Evolutionary conservation across 352 stramenopile genomes (phyloP).

Genomic region (Thraustochytrium sp.): DNA sequence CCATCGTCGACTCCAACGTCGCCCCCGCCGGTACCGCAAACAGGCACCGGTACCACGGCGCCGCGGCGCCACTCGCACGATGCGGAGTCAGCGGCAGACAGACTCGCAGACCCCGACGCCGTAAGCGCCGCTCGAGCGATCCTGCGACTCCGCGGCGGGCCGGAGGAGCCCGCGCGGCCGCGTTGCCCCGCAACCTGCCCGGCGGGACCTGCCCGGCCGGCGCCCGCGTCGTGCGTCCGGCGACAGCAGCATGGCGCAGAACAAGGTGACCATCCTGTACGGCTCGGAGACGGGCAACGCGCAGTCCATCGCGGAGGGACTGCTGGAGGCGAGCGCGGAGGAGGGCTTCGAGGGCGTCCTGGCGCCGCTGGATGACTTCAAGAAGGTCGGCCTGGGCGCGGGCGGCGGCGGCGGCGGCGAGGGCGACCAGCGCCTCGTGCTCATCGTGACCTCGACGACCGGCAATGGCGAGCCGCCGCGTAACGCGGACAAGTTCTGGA

Average conservation of each 20-base stretch:
- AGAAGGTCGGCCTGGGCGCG: background rate
- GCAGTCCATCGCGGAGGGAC: slow-evolving; percentile 71
- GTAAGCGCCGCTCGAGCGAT: no score
- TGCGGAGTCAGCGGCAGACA: no score
- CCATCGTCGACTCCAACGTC: no score
- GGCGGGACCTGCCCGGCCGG: background rate
- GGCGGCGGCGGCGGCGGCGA: background rate
- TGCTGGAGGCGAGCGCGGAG: background rate
- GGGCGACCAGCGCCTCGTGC: no score
- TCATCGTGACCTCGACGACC: slow-evolving; percentile 86
- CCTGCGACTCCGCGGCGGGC: background rate
- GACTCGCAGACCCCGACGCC: no score
- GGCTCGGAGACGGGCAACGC: slow-evolving; percentile 77
- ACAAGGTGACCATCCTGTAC: slow-evolving; percentile 60
- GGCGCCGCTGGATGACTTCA: slow-evolving; percentile 22
- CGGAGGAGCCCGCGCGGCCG: background rate
- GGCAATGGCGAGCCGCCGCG: slow-evolving; percentile 89
- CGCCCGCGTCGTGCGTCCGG: background rate
- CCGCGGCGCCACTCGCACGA: no score
- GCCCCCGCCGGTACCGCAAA: no score
- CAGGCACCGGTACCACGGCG: no score
- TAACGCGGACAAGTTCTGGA: slow-evolving; percentile 86
- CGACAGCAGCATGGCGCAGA: background rate
- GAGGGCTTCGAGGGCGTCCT: background rate
- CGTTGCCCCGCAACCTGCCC: background rate